Conservation (phyloP, 1,284 basidiomycete genomes). For the Sanghuangporus baumii region DNA sequence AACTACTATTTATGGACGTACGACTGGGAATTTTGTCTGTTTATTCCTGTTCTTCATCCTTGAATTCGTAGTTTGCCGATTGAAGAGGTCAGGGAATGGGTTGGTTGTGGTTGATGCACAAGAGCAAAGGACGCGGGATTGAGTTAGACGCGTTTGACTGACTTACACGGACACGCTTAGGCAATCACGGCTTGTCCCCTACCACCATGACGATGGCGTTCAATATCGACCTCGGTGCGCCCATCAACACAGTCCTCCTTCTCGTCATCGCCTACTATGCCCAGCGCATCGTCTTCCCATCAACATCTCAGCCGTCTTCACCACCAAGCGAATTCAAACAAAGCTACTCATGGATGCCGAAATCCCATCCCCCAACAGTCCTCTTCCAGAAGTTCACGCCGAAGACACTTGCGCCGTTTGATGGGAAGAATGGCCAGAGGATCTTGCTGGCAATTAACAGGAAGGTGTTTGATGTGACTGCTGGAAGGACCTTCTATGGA, state of each 20-base stretch:
- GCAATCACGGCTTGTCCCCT: neutral
- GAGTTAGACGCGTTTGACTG: neutral
- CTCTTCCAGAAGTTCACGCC: constrained; percentile 75
- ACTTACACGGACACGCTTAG: neutral
- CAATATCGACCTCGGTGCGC: constrained; percentile 50
- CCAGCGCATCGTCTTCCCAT: constrained; percentile 68
- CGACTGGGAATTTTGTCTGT: constrained; percentile 80
- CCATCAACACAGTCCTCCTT: constrained; percentile 69
- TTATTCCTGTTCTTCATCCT: constrained; percentile 81
- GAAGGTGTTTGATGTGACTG: constrained; percentile 88
- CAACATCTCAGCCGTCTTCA: constrained; percentile 37
- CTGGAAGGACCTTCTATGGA: constrained; percentile 87
- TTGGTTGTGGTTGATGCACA: neutral
- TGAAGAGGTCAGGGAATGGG: too few relatives aligned
- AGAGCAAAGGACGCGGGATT: neutral
- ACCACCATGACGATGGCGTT: constrained; percentile 12
- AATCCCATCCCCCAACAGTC: constrained; percentile 69
- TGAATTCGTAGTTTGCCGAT: neutral
- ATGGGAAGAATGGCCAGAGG: constrained; percentile 60
- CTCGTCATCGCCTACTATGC: constrained; percentile 76
- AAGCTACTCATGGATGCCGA: constrained; percentile 84
- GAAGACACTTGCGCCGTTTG: constrained; percentile 61
- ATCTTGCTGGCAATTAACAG: constrained; percentile 86
- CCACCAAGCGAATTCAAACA: constrained; percentile 65
- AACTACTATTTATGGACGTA: constrained; percentile 29